phyloP scores from a whole-genome alignment of 2,329 filamentous ascomycete species.

The Trichoderma gracile region DNA sequence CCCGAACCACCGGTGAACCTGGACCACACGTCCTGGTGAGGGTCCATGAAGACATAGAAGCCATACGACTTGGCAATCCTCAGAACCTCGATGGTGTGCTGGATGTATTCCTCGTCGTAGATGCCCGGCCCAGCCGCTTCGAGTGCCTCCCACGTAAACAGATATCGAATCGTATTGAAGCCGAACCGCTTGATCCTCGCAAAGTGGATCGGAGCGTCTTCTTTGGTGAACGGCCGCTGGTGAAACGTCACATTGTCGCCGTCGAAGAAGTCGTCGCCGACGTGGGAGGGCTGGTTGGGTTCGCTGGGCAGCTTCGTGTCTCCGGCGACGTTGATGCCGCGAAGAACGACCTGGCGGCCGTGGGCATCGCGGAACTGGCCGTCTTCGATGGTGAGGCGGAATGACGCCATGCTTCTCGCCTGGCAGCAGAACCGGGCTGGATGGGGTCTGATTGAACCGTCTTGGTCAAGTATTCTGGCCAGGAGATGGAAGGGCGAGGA shows the following conservation, averaged over 20 bases:
- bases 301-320: slow-evolving; percentile 86
- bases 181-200: slow-evolving; percentile 82
- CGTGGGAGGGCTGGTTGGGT: slow-evolving; percentile 79
- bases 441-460: background rate
- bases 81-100: slow-evolving; percentile 83
- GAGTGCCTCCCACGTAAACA: slow-evolving; percentile 99
- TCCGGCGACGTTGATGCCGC: slow-evolving; percentile 90
- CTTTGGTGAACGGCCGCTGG: slow-evolving; percentile 76
- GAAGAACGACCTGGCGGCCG: slow-evolving; percentile 81
- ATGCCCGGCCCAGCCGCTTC: slow-evolving; percentile 86
- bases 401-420: slow-evolving; percentile 61
- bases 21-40: slow-evolving; percentile 98
- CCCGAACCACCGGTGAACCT: slow-evolving; percentile 91
- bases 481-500: background rate
- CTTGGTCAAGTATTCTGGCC: background rate
- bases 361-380: slow-evolving; percentile 78
- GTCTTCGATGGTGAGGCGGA: slow-evolving; percentile 82
- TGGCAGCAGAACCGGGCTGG: background rate
- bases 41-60: slow-evolving; percentile 98
- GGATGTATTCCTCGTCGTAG: slow-evolving; percentile 93
- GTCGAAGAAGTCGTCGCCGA: slow-evolving; percentile 80
- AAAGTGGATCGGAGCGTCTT: slow-evolving; percentile 85
- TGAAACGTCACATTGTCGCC: slow-evolving; percentile 90
- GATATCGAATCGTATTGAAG: slow-evolving; percentile 93
- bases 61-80: slow-evolving; percentile 84